phyloP scores from a whole-genome alignment of 345 rosid species.

The Syzygium jambos region DNA sequence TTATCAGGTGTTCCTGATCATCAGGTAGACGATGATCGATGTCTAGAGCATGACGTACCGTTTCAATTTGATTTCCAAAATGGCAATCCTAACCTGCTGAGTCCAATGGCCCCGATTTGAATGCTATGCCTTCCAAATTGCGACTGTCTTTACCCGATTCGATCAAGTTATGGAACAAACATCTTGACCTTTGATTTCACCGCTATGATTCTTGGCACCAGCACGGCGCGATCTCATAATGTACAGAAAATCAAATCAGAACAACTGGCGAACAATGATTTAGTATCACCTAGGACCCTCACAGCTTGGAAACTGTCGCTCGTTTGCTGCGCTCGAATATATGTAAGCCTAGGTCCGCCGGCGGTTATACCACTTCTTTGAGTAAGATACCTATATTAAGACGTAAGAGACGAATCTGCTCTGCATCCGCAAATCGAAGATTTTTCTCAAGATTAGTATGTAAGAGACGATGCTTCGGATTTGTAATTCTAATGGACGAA shows the following conservation, averaged over 20 bases:
- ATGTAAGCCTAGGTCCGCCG: not conserved
- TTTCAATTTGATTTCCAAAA: not conserved
- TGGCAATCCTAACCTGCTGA: not conserved
- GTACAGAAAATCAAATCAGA: not conserved
- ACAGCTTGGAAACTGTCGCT: not conserved
- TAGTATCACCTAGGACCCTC: not conserved
- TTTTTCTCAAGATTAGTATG: not conserved
- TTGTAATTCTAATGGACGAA: not conserved
- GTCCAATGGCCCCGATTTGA: not conserved
- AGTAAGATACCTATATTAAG: not conserved
- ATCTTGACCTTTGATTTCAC: not conserved
- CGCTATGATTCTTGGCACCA: not conserved
- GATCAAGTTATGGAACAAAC: not conserved
- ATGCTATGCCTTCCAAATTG: not conserved
- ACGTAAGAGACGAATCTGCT: not conserved
- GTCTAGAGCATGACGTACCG: too few species aligned
- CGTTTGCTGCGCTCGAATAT: not conserved
- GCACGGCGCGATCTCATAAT: not conserved
- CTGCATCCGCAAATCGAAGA: not conserved
- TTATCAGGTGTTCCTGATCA: not conserved
- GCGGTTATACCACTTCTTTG: not conserved
- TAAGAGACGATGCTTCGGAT: not conserved
- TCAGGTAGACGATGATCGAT: not conserved
- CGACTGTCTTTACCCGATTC: not conserved
- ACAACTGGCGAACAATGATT: not conserved